A percentile compares a stretch with the other conserved stretches of the same genome.
These are phyloP conservation scores for Coleophoma cylindrospora DNA, from an alignment of 2,329 filamentous ascomycete species.

Conservation along the genomic window DNA sequence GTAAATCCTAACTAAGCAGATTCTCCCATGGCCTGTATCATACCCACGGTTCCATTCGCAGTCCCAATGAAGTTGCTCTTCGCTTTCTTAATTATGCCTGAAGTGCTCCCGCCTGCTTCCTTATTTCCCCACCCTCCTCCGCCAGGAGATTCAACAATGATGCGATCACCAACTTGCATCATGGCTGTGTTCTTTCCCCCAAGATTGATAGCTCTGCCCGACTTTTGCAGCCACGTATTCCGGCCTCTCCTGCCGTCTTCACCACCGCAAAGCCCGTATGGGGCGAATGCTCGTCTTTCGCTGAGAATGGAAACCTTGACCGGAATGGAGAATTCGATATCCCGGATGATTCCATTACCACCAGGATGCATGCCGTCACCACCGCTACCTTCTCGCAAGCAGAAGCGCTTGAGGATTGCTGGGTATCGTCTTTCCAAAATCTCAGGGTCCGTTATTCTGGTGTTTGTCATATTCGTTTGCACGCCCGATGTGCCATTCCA, in stretches of 20 bases:
- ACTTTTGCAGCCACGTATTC: conserved; percentile 68
- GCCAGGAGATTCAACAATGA: conserved; percentile 16
- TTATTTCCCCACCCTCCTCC: conserved; percentile 17
- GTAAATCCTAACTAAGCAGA: not conserved
- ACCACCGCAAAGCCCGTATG: conserved; percentile 79
- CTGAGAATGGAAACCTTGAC: conserved; percentile 74
- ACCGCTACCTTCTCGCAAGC: conserved; percentile 53
- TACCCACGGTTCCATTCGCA: conserved; percentile 2
- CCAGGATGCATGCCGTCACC: conserved; percentile 61
- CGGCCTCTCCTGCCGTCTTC: conserved; percentile 70
- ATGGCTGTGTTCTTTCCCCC: conserved; percentile 18
- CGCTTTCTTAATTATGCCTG: not conserved
- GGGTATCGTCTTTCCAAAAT: conserved; percentile 73
- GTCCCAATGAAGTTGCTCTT: conserved; percentile 1
- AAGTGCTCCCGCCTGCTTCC: not conserved
- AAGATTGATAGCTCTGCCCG: conserved; percentile 12
- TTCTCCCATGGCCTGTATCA: conserved; percentile 3
- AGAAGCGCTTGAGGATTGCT: conserved; percentile 65
- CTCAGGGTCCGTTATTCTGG: conserved; percentile 73
- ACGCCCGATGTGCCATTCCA: conserved; percentile 72
- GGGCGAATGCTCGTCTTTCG: conserved; percentile 68
- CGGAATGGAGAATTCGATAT: conserved; percentile 73
- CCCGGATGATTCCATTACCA: conserved; percentile 68
- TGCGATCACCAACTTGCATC: conserved; percentile 17
- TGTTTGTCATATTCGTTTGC: conserved; percentile 81